phyloP scores from a whole-genome alignment of 306 rosid genomes.

The Castanea sativa region DNA sequence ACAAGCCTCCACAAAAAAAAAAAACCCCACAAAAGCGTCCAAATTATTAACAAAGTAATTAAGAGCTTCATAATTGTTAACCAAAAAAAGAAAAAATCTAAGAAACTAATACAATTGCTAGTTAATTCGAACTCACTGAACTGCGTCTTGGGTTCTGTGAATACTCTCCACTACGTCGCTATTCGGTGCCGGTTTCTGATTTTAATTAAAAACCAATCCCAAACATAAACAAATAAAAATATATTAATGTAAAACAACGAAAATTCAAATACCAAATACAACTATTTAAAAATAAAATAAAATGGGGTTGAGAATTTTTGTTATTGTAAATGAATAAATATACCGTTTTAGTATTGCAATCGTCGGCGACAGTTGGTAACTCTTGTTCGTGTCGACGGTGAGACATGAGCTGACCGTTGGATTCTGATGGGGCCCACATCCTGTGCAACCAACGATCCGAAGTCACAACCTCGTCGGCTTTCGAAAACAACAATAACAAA shows the following conservation, averaged over 20 bases:
- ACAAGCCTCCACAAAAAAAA: constrained; percentile 39
- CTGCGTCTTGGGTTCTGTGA: constrained; percentile 78
- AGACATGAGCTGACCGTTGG: constrained; percentile 55
- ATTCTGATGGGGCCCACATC: constrained; percentile 69
- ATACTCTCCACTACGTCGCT: constrained; percentile 60
- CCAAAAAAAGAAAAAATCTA: constrained; percentile 19
- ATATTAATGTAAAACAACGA: neutral
- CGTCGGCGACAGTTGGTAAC: constrained; percentile 66
- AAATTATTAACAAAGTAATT: constrained; percentile 1
- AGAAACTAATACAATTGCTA: constrained; percentile 12
- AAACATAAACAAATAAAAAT: neutral
- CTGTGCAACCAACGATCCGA: constrained; percentile 31
- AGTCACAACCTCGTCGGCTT: neutral
- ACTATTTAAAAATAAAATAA: neutral
- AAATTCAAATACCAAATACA: neutral
- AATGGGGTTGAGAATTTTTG: neutral
- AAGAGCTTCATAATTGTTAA: constrained; percentile 10
- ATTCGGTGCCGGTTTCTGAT: constrained; percentile 50
- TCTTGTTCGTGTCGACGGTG: constrained; percentile 66
- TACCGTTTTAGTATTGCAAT: constrained; percentile 54
- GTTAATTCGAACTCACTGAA: constrained; percentile 62
- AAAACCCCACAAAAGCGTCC: constrained; percentile 14
- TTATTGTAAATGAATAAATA: neutral
- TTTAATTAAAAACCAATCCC: neutral
- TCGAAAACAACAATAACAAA: constrained; percentile 13